Conservation (phyloP, 2,329 filamentous ascomycete species). For the Sporothrix inflata region DNA sequence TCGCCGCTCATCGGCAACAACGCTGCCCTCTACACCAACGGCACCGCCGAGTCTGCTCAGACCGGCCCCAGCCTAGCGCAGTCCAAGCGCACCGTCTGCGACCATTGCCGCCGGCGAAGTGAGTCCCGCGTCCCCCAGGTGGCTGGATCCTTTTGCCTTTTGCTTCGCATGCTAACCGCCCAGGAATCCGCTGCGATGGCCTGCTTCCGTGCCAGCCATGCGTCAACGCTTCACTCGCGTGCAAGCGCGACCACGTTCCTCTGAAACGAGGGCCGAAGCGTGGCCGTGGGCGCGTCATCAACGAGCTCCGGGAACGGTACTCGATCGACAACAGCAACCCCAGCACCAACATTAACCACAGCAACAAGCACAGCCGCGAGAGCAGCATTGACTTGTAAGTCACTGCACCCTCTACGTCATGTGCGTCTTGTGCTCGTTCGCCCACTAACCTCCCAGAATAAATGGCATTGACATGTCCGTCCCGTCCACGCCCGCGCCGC, state of each 20-base stretch:
- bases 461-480: conserved; percentile 33
- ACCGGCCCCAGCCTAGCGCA: conserved; percentile 24
- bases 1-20: conserved; percentile 7
- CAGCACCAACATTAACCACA: conserved; percentile 27
- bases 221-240: conserved; percentile 59
- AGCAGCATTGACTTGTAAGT: conserved; percentile 41
- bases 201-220: conserved; percentile 63
- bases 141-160: conserved; percentile 13
- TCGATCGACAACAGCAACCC: conserved; percentile 12
- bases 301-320: conserved; percentile 58
- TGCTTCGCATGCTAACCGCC: not conserved
- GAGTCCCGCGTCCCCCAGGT: conserved; percentile 15
- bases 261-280: conserved; percentile 67
- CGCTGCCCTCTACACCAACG: not conserved
- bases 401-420: not conserved
- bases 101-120: conserved; percentile 51
- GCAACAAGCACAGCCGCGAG: conserved; percentile 46
- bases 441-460: conserved; percentile 6
- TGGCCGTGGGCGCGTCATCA: conserved; percentile 64
- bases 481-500: conserved; percentile 30
- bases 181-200: conserved; percentile 52
- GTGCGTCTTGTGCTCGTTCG: too few species aligned
- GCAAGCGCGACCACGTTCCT: conserved; percentile 66
- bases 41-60: not conserved
- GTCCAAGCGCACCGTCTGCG: conserved; percentile 48